Evolutionary conservation across 1,284 basidiomycete species (phyloP), one percentile per base, ranked within the genome.

Genomic region (Microbotryum silenes-acaulis): DNA sequence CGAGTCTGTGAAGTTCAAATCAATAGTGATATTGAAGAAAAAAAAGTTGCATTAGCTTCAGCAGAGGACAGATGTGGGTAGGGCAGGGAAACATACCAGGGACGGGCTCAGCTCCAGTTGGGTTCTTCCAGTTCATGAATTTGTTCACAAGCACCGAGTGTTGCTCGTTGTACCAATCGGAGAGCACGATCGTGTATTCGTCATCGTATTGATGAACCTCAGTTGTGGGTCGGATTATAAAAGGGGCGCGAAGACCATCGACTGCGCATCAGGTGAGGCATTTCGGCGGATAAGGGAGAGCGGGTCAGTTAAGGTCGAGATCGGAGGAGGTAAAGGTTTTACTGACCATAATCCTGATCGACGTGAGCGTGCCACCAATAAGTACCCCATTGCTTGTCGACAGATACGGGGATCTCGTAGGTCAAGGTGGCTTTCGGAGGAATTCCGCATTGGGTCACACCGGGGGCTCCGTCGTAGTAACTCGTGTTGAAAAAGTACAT

Each of bases 401-500:
- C 81, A 1, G 84, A 85, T 59, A 91, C 82, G n/a, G 87, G 83
- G n/a, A 94, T 81, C 51, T 84, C 77, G 72, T 97, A 96, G 67
- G 84, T 83, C 70, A 91, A 85, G 0, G 82, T 81, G 56, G 81
- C 76, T 18, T 86, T 86, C 0, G 82, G 82, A 0, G 93, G 92
- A 42, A 94, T 90, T 45, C 89, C 87, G 72, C 92, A 97, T 79
- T 96, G 90, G 1, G 87, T 83, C 54, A 92, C 82, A 12, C 81
- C 83, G 48, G 82, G 76, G 1, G 93, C 91, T 47, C 93, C 93
- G 75, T 97, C 93, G 78, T 84, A 87, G 84, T 88, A 93, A 44
- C 82, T 82, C 0, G 87, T 47, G 4, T 50, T 33, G 76, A 91
- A 92, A 79, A 94, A 92, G 78, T 84, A 91, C 87, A 93, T 90